Conservation (phyloP, 441 rosid species). For the Pelargonium fulgidum region DNA sequence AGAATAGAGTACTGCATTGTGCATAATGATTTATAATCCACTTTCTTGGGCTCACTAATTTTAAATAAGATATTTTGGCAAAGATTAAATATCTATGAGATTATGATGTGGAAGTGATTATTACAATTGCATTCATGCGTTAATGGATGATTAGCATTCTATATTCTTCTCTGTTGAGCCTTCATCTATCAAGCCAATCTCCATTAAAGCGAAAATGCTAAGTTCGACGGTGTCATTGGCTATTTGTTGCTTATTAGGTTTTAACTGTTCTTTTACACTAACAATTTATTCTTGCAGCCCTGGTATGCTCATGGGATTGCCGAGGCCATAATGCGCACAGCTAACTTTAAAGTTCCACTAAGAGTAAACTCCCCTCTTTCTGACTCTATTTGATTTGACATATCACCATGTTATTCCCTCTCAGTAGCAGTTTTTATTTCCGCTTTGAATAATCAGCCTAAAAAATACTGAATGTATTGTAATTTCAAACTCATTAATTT, state of each 20-base stretch:
- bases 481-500: background rate
- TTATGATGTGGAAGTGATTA: no score
- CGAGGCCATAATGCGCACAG: conserved; percentile 83
- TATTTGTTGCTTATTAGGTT: conserved; percentile 11
- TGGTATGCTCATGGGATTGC: conserved; percentile 99
- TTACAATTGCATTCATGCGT: no score
- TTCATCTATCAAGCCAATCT: background rate
- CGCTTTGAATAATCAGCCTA: background rate
- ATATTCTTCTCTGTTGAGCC: no score
- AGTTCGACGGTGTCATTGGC: background rate
- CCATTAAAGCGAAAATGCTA: background rate
- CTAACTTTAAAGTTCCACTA: conserved; percentile 78
- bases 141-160: no score
- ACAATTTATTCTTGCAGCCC: conserved; percentile 44
- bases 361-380: conserved; percentile 37
- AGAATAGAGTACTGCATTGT: no score
- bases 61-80: no score
- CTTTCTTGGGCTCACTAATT: no score
- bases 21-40: no score
- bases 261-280: background rate
- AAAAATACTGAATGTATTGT: background rate
- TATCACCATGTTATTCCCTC: background rate
- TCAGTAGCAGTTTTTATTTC: background rate
- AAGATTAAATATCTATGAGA: no score
- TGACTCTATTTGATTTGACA: background rate